These are phyloP conservation scores for Aspergillus sp. DNA, from an alignment of 2,329 filamentous ascomycete genomes.

Conservation along the genomic window DNA sequence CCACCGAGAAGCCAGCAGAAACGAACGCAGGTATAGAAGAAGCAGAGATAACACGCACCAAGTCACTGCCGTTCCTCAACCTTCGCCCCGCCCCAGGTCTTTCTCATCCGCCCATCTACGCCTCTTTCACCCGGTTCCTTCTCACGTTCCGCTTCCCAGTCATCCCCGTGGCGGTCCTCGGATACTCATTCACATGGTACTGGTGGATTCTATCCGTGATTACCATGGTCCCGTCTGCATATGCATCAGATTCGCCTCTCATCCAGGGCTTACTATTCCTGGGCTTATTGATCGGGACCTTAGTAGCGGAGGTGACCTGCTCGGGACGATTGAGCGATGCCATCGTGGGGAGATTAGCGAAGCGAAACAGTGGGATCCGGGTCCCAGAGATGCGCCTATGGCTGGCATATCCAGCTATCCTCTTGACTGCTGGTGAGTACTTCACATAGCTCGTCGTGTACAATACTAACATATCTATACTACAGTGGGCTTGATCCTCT, in stretches of 20 bases:
- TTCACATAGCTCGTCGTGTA: not conserved
- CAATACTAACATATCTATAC: not conserved
- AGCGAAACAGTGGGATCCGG: constrained; percentile 46
- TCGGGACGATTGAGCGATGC: constrained; percentile 58
- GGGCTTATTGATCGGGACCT: constrained; percentile 56
- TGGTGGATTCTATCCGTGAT: constrained; percentile 60
- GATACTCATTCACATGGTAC: constrained; percentile 59
- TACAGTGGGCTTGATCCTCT: constrained; percentile 53
- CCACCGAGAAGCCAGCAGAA: not conserved
- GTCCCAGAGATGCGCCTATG: constrained; percentile 59
- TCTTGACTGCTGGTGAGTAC: constrained; percentile 46
- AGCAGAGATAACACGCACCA: constrained; percentile 38
- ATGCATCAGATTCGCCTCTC: constrained; percentile 50
- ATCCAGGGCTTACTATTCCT: constrained; percentile 58
- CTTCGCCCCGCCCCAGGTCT: constrained; percentile 53
- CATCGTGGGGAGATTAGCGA: constrained; percentile 51
- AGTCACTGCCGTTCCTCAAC: constrained; percentile 49
- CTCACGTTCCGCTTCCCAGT: constrained; percentile 51
- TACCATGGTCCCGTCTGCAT: constrained; percentile 57
- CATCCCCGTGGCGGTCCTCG: constrained; percentile 50
- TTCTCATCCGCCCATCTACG: constrained; percentile 53
- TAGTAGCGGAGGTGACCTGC: constrained; percentile 54
- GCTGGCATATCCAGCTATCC: constrained; percentile 56
- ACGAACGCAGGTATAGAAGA: not conserved
- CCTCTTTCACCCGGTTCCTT: constrained; percentile 49